These are phyloP conservation scores for Balamuthia mandrillaris DNA, from an alignment of 208 protist genomes.

Conservation along the genomic window DNA sequence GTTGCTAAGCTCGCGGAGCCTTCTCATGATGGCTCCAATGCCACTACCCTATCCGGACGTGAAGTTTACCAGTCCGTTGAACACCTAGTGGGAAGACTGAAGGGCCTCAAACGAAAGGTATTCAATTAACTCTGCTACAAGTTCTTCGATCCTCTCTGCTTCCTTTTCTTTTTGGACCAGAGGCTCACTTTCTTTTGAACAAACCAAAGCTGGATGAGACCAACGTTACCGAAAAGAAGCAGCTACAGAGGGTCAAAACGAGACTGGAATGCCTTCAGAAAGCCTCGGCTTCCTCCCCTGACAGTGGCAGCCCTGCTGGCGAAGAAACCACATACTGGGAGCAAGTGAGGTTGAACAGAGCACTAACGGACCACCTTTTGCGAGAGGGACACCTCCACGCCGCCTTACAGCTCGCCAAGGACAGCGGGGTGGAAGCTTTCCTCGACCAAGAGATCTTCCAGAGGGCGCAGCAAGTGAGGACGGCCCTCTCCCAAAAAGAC, in stretches of 20 bases:
- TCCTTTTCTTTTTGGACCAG: not conserved
- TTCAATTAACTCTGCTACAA: not conserved
- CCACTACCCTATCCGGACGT: not conserved
- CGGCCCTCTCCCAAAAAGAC: not conserved
- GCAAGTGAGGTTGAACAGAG: not conserved
- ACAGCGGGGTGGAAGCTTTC: not conserved
- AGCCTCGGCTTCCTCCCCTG: not conserved
- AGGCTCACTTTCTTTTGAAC: not conserved
- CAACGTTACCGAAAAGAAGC: not conserved
- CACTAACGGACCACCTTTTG: constrained; percentile 24
- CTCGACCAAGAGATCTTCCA: constrained; percentile 31
- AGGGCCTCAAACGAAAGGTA: constrained; percentile 40
- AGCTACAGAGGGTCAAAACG: too few relatives aligned
- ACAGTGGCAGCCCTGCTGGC: not conserved
- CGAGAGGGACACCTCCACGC: not conserved
- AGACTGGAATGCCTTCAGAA: too few relatives aligned
- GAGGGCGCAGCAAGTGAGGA: not conserved
- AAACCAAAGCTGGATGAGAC: not conserved
- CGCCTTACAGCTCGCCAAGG: not conserved
- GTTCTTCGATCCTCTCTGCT: not conserved
- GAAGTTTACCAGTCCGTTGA: not conserved
- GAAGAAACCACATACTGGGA: not conserved
- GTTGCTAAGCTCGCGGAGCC: not conserved
- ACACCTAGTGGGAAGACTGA: constrained; percentile 3
- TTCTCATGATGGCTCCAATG: too few relatives aligned